phyloP scores from a whole-genome alignment of 371 early-diverging fungal genomes.

The Dinochytrium kinnereticum region DNA sequence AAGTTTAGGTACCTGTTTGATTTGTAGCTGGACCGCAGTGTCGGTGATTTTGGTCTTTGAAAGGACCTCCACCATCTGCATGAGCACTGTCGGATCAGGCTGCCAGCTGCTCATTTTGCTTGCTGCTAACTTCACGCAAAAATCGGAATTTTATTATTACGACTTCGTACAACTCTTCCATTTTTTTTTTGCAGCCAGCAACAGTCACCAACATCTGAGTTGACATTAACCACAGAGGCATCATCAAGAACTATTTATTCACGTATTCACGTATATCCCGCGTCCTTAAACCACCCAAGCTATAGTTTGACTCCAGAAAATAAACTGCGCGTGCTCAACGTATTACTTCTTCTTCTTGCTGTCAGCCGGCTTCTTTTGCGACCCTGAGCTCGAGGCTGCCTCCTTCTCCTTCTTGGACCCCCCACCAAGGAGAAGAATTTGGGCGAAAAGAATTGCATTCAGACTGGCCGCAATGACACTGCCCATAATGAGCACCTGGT shows the following conservation, averaged over 20 bases:
- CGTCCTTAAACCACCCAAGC: too few species aligned
- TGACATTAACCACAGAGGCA: too few species aligned
- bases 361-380: not conserved
- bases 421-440: slow-evolving; percentile 67
- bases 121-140: too few species aligned
- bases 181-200: too few species aligned
- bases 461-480: slow-evolving; percentile 71
- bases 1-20: slow-evolving; percentile 24
- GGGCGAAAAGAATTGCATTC: slow-evolving; percentile 80
- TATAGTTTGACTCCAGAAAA: too few species aligned
- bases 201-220: too few species aligned
- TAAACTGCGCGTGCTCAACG: too few species aligned
- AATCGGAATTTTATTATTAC: too few species aligned
- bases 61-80: slow-evolving; percentile 68
- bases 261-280: too few species aligned
- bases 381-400: not conserved
- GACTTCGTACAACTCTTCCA: too few species aligned
- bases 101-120: slow-evolving; percentile 30
- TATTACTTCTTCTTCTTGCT: not conserved
- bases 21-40: slow-evolving; percentile 62
- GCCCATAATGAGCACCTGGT: slow-evolving; percentile 63
- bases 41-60: slow-evolving; percentile 62
- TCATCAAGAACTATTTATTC: too few species aligned
- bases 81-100: slow-evolving; percentile 64
- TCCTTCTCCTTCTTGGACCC: not conserved